phyloP scores from a whole-genome alignment of 2,329 filamentous ascomycete genomes.

The Bipolaris oryzae region DNA sequence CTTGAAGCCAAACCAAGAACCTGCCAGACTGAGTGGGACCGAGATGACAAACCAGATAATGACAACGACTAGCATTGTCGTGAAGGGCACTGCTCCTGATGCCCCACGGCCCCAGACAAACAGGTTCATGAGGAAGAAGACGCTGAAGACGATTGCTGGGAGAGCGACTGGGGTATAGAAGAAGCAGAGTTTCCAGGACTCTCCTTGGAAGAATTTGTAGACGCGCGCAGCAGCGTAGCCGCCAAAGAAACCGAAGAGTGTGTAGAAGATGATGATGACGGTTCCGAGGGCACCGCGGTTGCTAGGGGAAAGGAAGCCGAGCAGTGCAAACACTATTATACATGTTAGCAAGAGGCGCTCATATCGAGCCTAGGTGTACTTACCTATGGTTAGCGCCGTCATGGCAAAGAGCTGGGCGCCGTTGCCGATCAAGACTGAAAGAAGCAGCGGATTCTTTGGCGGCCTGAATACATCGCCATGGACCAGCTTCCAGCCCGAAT shows the following conservation, averaged over 20 bases:
- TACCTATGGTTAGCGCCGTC: constrained; percentile 86
- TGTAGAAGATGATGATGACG: constrained; percentile 92
- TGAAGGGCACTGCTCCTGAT: constrained; percentile 92
- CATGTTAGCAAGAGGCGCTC: constrained; percentile 13
- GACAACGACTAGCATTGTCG: constrained; percentile 93
- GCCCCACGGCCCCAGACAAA: constrained; percentile 95
- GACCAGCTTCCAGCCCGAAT: constrained; percentile 97
- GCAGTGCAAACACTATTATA: constrained; percentile 73
- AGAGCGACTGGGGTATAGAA: constrained; percentile 83
- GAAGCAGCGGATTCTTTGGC: constrained; percentile 78
- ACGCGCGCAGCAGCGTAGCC: constrained; percentile 86
- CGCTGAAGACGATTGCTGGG: constrained; percentile 81
- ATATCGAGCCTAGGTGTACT: constrained; percentile 19
- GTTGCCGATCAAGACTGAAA: constrained; percentile 89
- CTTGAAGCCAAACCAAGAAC: constrained; percentile 93
- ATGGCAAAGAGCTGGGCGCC: constrained; percentile 97
- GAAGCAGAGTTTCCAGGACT: constrained; percentile 94
- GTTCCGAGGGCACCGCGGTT: constrained; percentile 94
- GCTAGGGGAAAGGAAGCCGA: constrained; percentile 93
- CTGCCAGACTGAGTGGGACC: constrained; percentile 84
- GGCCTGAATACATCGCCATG: constrained; percentile 96
- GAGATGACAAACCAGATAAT: constrained; percentile 97
- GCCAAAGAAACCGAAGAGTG: constrained; percentile 87
- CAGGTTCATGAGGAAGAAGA: constrained; percentile 92
- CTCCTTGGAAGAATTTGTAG: constrained; percentile 95